Evolutionary conservation across 164 flowering plant species (phyloP).

Genomic region (Platanus orientalis): DNA sequence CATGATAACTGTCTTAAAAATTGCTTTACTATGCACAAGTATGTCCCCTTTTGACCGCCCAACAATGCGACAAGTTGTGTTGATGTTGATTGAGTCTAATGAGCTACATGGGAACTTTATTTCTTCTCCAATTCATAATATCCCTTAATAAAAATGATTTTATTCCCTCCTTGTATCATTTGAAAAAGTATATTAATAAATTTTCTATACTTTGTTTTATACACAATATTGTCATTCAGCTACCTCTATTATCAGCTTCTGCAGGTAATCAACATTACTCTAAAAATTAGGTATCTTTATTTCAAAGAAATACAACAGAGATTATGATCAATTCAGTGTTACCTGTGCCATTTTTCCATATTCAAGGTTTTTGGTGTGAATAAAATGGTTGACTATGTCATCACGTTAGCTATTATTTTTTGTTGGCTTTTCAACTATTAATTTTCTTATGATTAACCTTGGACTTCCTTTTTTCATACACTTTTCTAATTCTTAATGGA

Average conservation of each 20-base stretch:
- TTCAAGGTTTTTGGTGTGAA: not conserved
- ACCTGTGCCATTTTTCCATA: not conserved
- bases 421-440: no score
- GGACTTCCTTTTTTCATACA: no score
- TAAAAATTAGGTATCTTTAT: not conserved
- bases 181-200: not conserved
- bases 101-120: constrained; percentile 29
- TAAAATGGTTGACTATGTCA: no score
- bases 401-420: no score
- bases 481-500: no score
- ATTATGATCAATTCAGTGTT: not conserved
- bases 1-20: constrained; percentile 75
- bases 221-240: not conserved
- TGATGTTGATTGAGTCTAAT: constrained; percentile 71
- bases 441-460: no score
- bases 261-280: not conserved
- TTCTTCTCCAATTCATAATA: constrained; percentile 29
- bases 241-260: constrained; percentile 2
- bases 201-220: constrained; percentile 12
- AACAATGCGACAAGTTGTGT: constrained; percentile 88
- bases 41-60: constrained; percentile 79
- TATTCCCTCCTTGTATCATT: constrained; percentile 21
- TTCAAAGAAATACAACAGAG: not conserved
- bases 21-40: constrained; percentile 77
- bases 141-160: constrained; percentile 17